phyloP scores from a whole-genome alignment of 805 yeast species.

The Cyberlindnera xylosilytica region DNA sequence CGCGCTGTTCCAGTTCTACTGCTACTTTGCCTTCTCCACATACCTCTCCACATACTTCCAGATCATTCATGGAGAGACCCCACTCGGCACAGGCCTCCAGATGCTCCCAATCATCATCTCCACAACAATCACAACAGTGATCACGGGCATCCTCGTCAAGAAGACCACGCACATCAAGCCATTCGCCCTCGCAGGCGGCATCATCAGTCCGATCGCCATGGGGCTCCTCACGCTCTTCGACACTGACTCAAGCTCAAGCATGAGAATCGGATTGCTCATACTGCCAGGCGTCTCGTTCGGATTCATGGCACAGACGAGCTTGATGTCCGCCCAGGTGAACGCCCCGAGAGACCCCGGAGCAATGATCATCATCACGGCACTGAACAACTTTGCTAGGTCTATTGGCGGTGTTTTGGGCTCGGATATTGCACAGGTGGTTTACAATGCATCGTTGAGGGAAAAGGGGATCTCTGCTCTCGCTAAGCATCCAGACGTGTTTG shows the following conservation, averaged over 20 bases:
- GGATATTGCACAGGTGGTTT: slow-evolving; percentile 38
- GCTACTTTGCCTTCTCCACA: slow-evolving; percentile 3
- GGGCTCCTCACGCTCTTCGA: slow-evolving; percentile 32
- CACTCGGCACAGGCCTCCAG: slow-evolving; percentile 45
- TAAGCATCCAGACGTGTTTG: slow-evolving; percentile 1
- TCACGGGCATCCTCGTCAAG: slow-evolving; percentile 29
- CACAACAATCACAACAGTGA: slow-evolving; percentile 25
- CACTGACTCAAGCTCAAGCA: slow-evolving; percentile 26
- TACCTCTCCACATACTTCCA: slow-evolving; percentile 9
- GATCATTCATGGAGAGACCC: slow-evolving; percentile 34
- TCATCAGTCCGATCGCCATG: slow-evolving; percentile 31
- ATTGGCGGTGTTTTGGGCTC: slow-evolving; percentile 43
- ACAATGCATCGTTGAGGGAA: slow-evolving; percentile 25
- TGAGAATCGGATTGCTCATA: slow-evolving; percentile 35
- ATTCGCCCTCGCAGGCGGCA: slow-evolving; percentile 28
- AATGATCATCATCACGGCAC: slow-evolving; percentile 42
- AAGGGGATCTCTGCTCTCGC: neutral
- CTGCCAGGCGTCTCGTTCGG: slow-evolving; percentile 36
- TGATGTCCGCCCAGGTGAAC: slow-evolving; percentile 30
- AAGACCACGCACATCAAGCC: slow-evolving; percentile 36
- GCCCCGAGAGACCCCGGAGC: slow-evolving; percentile 51
- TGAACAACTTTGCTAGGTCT: slow-evolving; percentile 38
- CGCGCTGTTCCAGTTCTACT: neutral
- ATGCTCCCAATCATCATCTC: slow-evolving; percentile 42
- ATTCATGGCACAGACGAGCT: slow-evolving; percentile 29